Evolutionary conservation across 345 rosid species (phyloP).

Genomic region (Gossypium bickii): DNA sequence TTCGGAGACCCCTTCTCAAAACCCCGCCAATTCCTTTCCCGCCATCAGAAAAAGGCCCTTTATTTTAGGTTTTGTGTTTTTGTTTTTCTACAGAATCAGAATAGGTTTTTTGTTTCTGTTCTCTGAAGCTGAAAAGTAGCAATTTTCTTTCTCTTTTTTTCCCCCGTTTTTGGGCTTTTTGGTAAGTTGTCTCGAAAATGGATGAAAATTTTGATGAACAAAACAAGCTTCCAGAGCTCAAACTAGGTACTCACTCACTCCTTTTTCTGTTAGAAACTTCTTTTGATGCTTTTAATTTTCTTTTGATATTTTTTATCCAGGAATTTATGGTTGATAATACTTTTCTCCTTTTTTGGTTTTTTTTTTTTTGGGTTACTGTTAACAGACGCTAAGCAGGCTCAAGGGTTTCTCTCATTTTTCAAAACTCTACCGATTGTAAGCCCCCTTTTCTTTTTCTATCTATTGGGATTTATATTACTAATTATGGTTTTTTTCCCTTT

Average conservation of each 20-base stretch:
- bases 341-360: background rate
- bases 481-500: background rate
- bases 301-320: too few relatives aligned
- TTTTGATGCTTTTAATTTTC: background rate
- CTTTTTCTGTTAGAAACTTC: background rate
- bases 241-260: slow-evolving; percentile 53
- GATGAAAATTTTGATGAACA: slow-evolving; percentile 48
- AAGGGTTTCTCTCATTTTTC: slow-evolving; percentile 94
- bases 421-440: slow-evolving; percentile 81
- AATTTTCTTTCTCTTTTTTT: background rate
- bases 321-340: background rate
- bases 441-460: background rate
- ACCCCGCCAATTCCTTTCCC: slow-evolving; percentile 39
- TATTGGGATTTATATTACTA: background rate
- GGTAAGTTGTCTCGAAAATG: slow-evolving; percentile 31
- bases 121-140: background rate
- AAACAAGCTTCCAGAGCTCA: slow-evolving; percentile 86
- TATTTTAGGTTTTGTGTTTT: background rate
- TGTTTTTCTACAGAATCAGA: background rate
- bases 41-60: slow-evolving; percentile 33
- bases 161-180: too few relatives aligned
- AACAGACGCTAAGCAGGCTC: slow-evolving; percentile 89
- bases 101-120: background rate
- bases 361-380: slow-evolving; percentile 6
- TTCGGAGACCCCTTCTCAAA: background rate